Conservation (phyloP, 768 basidiomycete species). For the Mycena venus region DNA sequence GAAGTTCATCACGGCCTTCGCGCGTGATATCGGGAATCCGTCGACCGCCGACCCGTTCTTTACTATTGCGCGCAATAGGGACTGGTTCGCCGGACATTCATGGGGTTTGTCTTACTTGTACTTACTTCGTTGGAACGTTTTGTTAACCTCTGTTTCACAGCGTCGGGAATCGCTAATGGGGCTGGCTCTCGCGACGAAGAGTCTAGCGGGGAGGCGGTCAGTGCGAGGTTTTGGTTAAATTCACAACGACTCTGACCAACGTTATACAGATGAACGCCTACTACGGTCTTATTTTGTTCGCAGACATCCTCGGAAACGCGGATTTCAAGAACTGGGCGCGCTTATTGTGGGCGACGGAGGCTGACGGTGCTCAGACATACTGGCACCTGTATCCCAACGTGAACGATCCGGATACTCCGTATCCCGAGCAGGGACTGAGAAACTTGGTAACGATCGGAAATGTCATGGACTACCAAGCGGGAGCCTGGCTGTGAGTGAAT, state of each 20-base stretch:
- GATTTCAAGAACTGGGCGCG: slow-evolving; percentile 49
- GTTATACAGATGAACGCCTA: slow-evolving; percentile 44
- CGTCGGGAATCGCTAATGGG: slow-evolving; percentile 51
- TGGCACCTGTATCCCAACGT: slow-evolving; percentile 51
- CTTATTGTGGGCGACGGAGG: slow-evolving; percentile 49
- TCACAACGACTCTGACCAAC: not conserved
- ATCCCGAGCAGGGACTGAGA: slow-evolving; percentile 46
- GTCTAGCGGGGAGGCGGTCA: slow-evolving; percentile 46
- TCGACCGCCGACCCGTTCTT: slow-evolving; percentile 47
- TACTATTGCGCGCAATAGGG: slow-evolving; percentile 46
- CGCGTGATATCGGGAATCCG: slow-evolving; percentile 51
- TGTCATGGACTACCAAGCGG: slow-evolving; percentile 50
- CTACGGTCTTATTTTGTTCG: slow-evolving; percentile 51
- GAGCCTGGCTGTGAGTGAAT: slow-evolving; percentile 49
- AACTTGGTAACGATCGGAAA: slow-evolving; percentile 51
- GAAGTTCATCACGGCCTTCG: slow-evolving; percentile 42
- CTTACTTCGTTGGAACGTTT: not conserved
- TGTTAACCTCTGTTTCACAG: slow-evolving; percentile 22
- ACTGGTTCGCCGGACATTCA: slow-evolving; percentile 54
- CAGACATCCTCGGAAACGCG: slow-evolving; percentile 44
- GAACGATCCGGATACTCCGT: slow-evolving; percentile 49
- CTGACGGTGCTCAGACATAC: slow-evolving; percentile 49
- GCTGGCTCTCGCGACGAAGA: slow-evolving; percentile 51
- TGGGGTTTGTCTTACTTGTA: slow-evolving; percentile 41
- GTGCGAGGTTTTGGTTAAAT: not conserved